phyloP scores from a whole-genome alignment of 176 grass and related monocot species.

The Juncus effusus region DNA sequence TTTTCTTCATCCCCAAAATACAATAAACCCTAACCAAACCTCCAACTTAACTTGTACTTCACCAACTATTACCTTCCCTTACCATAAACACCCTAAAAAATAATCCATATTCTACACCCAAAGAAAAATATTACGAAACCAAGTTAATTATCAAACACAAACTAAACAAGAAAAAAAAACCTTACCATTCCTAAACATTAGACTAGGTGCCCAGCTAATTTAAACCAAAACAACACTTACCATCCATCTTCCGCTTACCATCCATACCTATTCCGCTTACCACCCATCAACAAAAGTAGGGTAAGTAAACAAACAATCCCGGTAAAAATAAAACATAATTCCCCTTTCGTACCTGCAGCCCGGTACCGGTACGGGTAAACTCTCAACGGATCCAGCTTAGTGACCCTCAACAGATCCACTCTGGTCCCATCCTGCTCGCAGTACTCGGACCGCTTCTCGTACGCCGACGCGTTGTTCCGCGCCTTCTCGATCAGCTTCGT shows the following conservation, averaged over 20 bases:
- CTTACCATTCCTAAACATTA: background rate
- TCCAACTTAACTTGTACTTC: conserved; percentile 9
- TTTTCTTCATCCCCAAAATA: background rate
- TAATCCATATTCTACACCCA: conserved; percentile 4
- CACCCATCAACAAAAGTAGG: background rate
- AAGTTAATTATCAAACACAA: conserved; percentile 9
- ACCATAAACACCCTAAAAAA: conserved; percentile 1
- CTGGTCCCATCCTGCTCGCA: conserved; percentile 80
- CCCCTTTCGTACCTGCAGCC: conserved; percentile 60
- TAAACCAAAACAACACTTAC: too few relatives aligned
- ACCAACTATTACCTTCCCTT: conserved; percentile 11
- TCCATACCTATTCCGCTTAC: too few relatives aligned
- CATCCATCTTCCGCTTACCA: too few relatives aligned
- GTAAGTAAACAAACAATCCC: background rate
- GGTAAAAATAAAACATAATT: too few relatives aligned
- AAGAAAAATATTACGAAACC: conserved; percentile 1
- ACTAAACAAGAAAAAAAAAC: background rate
- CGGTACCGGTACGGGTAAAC: conserved; percentile 98
- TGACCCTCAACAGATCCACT: conserved; percentile 81
- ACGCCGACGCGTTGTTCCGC: conserved; percentile 90
- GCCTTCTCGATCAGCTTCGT: conserved; percentile 97
- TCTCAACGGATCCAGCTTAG: conserved; percentile 85
- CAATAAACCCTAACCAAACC: conserved; percentile 14
- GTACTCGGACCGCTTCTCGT: conserved; percentile 97
- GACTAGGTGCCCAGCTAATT: too few relatives aligned